Evolutionary conservation across 441 rosid genomes (phyloP).

Genomic region (Dalechampia spathulata): DNA sequence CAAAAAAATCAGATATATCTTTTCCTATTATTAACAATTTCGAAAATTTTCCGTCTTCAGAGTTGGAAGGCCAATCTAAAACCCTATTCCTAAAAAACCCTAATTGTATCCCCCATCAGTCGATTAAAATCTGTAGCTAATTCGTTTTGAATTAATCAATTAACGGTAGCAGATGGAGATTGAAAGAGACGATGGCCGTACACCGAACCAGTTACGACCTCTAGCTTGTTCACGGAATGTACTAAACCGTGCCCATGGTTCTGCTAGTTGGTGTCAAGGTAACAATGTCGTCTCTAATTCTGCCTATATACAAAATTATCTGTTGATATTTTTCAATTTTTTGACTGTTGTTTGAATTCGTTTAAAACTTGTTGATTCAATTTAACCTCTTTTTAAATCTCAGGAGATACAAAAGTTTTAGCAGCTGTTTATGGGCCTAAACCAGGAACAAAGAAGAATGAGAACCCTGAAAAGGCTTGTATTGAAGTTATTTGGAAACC

Average conservation of each 20-base stretch:
- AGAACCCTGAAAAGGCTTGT: constrained; percentile 87
- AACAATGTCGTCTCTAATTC: neutral
- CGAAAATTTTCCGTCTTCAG: too few species aligned
- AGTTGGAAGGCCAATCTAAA: too few species aligned
- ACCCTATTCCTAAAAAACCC: too few species aligned
- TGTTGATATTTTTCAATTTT: too few species aligned
- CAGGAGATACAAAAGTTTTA: constrained; percentile 82
- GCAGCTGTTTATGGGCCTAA: constrained; percentile 95
- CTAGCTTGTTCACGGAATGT: constrained; percentile 65
- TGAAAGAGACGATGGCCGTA: constrained; percentile 74
- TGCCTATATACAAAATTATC: neutral
- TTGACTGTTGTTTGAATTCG: neutral
- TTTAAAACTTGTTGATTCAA: too few species aligned
- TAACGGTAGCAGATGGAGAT: too few species aligned
- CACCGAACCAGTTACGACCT: constrained; percentile 65
- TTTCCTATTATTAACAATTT: too few species aligned
- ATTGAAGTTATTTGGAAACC: constrained; percentile 95
- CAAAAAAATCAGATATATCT: too few species aligned
- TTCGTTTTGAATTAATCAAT: too few species aligned
- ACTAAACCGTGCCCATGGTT: constrained; percentile 92
- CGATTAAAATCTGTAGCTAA: too few species aligned
- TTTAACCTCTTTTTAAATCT: too few species aligned
- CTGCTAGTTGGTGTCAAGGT: constrained; percentile 97
- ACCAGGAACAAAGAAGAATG: constrained; percentile 83
- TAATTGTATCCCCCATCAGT: too few species aligned